These are phyloP conservation scores for Comarum palustre DNA, from an alignment of 306 rosid genomes.

Conservation along the genomic window DNA sequence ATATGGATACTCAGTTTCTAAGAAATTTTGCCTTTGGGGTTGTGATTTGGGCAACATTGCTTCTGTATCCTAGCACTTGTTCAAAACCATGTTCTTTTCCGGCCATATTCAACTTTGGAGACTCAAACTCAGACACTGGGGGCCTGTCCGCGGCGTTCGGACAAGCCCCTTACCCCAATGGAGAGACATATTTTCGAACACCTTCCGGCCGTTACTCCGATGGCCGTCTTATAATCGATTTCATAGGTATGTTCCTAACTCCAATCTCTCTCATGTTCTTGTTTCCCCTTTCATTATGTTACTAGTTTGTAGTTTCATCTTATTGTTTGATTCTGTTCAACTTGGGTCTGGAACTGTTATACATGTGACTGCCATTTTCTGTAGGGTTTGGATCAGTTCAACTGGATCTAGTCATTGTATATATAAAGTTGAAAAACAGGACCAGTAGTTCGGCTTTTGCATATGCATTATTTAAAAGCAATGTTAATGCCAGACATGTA, in stretches of 20 bases:
- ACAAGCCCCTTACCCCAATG: slow-evolving; percentile 56
- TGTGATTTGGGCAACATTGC: slow-evolving; percentile 18
- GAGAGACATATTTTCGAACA: slow-evolving; percentile 50
- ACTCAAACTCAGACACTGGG: slow-evolving; percentile 63
- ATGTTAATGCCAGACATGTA: background rate
- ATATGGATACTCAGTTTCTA: slow-evolving; percentile 11
- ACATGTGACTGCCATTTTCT: background rate
- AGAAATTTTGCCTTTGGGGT: slow-evolving; percentile 1
- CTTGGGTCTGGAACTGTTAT: background rate
- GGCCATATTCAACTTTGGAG: slow-evolving; percentile 59
- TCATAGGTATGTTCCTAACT: slow-evolving; percentile 41
- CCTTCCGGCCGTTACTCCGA: slow-evolving; percentile 72
- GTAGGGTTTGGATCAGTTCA: background rate
- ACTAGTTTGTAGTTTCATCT: background rate
- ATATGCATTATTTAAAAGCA: background rate
- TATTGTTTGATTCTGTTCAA: background rate
- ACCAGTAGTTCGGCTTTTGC: slow-evolving; percentile 5
- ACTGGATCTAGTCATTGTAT: background rate
- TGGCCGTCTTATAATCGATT: slow-evolving; percentile 58
- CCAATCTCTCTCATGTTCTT: background rate
- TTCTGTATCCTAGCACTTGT: background rate
- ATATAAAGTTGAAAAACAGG: background rate
- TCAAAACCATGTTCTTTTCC: slow-evolving; percentile 29
- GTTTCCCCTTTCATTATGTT: background rate
- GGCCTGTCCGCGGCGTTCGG: slow-evolving; percentile 55